Percentiles rank a stretch among this genome's conserved stretches.
phyloP scores from a whole-genome alignment of 1,284 basidiomycete species.

The Boletellus deceptivus region DNA sequence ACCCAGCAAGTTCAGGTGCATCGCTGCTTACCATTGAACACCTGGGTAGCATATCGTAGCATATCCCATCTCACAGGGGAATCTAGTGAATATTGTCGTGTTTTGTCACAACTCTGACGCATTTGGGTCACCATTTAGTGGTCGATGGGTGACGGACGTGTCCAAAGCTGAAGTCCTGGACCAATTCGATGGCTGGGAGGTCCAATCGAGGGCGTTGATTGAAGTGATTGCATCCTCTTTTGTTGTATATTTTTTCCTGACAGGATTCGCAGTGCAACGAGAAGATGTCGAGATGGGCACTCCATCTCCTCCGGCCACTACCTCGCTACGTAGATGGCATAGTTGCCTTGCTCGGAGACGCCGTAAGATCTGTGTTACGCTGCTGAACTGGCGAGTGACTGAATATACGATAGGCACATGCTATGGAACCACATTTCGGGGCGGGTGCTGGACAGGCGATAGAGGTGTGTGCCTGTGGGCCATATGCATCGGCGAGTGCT shows the following conservation, averaged over 20 bases:
- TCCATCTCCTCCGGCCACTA: constrained; percentile 31
- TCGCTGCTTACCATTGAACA: background rate
- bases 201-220: constrained; percentile 39
- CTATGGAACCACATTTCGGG: constrained; percentile 32
- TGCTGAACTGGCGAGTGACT: background rate
- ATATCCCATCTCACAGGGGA: constrained; percentile 44
- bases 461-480: constrained; percentile 22
- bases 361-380: constrained; percentile 18
- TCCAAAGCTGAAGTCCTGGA: constrained; percentile 31
- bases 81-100: constrained; percentile 43
- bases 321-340: constrained; percentile 28
- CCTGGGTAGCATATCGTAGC: constrained; percentile 40
- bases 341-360: constrained; percentile 38
- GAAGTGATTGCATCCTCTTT: constrained; percentile 29
- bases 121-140: constrained; percentile 37
- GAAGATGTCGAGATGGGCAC: constrained; percentile 29
- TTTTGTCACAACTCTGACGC: constrained; percentile 33
- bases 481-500: background rate
- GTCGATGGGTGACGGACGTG: constrained; percentile 36
- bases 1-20: background rate
- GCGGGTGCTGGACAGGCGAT: constrained; percentile 36
- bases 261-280: constrained; percentile 4
- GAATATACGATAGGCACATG: constrained; percentile 26
- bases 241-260: background rate
- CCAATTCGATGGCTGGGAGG: constrained; percentile 41